Evolutionary conservation across 768 basidiomycete species (phyloP), one percentile per base, ranked within the genome.

Genomic region (Psilocybe sp.): DNA sequence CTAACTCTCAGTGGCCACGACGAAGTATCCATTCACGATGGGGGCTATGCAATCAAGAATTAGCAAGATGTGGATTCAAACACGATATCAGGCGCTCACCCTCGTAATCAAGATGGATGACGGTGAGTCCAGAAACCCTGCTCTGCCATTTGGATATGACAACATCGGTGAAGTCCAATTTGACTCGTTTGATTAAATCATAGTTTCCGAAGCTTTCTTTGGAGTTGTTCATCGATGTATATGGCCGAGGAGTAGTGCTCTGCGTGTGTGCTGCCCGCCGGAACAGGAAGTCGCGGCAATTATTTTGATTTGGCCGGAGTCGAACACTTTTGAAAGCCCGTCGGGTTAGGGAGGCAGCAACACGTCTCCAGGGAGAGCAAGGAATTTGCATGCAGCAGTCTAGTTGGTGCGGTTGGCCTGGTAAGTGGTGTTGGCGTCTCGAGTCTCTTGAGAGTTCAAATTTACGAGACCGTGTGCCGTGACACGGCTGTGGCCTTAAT

Each of bases 71-170:
- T 43, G 19, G 13, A n/a, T 31, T 6, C 16, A 49, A 35, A 33
- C 19, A n/a, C 20, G 39, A 51, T 47, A 35, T 19, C 39, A 11
- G 44, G n/a, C 14, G 58, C 73, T 57, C 57, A 87, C 92, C 91
- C 63, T 94, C 85, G 64, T 94, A 92, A 66, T 93, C 89, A 14
- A 96, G 77, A 70, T 97, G 90, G 32, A 97, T 89, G 13, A 98
- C 80, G 19, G 81, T 89, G 51, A 98, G 70, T n/a, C 95, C 95
- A 28, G 92, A 92, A 44, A 80, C 78, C 53, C 87, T 78, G 57
- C 92, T 95, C 61, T 80, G 79, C 91, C 92, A 97, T 69, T 93
- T 96, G 8, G 89, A 89, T 39, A 96, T 75, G 14, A 75, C 75
- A 37, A 95, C 82, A 52, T 93, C 90, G 9, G 87, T 85, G 56